Conservation (phyloP, 176 grass and related monocot genomes). For the Oryza meridionalis region DNA sequence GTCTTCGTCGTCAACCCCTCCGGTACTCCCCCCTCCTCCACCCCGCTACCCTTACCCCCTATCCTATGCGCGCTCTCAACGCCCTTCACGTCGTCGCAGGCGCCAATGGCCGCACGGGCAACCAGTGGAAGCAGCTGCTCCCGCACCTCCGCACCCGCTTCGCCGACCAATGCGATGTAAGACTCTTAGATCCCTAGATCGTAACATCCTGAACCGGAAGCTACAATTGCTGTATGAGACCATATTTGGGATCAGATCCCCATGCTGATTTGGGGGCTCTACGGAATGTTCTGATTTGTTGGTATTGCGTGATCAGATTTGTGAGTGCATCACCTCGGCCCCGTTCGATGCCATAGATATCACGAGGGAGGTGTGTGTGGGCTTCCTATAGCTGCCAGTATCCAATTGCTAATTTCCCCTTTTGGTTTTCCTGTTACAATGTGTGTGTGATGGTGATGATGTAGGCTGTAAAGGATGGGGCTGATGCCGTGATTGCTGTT, state of each 20-base stretch:
- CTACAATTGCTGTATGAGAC: neutral
- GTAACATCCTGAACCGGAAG: neutral
- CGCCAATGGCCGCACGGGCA: slow-evolving; percentile 87
- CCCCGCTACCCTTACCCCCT: neutral
- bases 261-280: neutral
- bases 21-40: slow-evolving; percentile 32
- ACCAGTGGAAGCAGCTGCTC: slow-evolving; percentile 93
- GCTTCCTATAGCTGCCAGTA: neutral
- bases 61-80: neutral
- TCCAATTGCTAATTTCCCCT: slow-evolving; percentile 4
- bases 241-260: slow-evolving; percentile 41
- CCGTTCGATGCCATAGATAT: slow-evolving; percentile 82
- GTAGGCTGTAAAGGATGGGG: slow-evolving; percentile 88
- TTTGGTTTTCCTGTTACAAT: neutral
- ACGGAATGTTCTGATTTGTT: slow-evolving; percentile 40
- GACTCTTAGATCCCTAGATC: slow-evolving; percentile 23
- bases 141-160: slow-evolving; percentile 79
- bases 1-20: slow-evolving; percentile 95
- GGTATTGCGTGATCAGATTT: slow-evolving; percentile 55
- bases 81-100: slow-evolving; percentile 32
- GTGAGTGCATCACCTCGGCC: slow-evolving; percentile 76
- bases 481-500: slow-evolving; percentile 85
- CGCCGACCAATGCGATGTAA: slow-evolving; percentile 81
- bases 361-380: slow-evolving; percentile 85
- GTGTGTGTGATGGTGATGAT: slow-evolving; percentile 35